These are phyloP conservation scores for Aegilops speltoides DNA, from an alignment of 176 grass and related monocot species.

Conservation along the genomic window DNA sequence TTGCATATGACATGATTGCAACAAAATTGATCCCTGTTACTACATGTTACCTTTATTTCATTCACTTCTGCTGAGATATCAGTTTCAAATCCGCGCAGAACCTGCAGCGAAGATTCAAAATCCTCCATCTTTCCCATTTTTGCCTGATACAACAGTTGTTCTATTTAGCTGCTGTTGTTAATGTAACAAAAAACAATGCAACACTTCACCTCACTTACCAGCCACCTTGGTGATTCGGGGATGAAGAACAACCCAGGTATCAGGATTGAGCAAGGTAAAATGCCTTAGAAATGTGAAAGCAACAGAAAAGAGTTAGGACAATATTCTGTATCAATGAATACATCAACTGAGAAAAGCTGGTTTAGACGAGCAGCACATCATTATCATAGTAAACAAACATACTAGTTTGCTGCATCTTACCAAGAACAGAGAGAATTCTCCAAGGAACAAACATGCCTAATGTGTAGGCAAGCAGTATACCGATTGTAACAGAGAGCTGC, in stretches of 20 bases:
- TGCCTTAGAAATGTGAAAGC: slow-evolving; percentile 48
- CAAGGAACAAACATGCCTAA: slow-evolving; percentile 96
- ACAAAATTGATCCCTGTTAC: slow-evolving; percentile 6
- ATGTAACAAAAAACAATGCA: background rate
- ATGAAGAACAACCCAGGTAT: slow-evolving; percentile 96
- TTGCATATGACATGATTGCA: background rate
- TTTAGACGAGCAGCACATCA: background rate
- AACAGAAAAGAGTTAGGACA: slow-evolving; percentile 16
- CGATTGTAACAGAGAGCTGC: slow-evolving; percentile 93
- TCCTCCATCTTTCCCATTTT: slow-evolving; percentile 97
- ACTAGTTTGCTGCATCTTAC: slow-evolving; percentile 36
- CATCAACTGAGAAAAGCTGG: background rate
- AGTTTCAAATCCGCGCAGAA: slow-evolving; percentile 94
- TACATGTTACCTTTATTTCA: slow-evolving; percentile 82
- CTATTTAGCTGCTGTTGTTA: slow-evolving; percentile 18
- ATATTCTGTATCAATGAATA: background rate
- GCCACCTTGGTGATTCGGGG: slow-evolving; percentile 94
- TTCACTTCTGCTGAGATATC: slow-evolving; percentile 86
- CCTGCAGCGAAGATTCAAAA: slow-evolving; percentile 93
- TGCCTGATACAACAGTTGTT: slow-evolving; percentile 51
- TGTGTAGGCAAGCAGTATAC: slow-evolving; percentile 75
- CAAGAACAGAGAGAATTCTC: slow-evolving; percentile 91
- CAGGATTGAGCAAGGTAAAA: slow-evolving; percentile 78
- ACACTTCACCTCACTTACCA: slow-evolving; percentile 65
- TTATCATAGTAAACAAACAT: slow-evolving; percentile 31